A percentile compares a stretch with the other conserved stretches of the same genome.
These are phyloP conservation scores for Penicillium concentricum DNA, from an alignment of 2,329 filamentous ascomycete genomes.

Conservation along the genomic window DNA sequence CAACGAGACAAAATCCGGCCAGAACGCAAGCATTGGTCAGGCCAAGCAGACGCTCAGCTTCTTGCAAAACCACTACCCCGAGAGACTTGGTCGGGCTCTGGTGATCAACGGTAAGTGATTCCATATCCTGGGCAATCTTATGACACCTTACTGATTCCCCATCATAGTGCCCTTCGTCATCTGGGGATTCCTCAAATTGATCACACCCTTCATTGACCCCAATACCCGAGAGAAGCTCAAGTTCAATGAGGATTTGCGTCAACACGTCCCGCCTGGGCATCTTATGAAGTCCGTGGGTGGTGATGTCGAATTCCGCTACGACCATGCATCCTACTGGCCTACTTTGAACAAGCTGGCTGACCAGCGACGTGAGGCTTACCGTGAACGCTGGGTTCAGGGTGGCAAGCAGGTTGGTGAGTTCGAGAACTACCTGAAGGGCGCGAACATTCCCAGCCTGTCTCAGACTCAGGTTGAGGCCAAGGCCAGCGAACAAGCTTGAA, in stretches of 20 bases:
- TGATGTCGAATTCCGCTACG: slow-evolving; percentile 84
- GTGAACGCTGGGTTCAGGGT: slow-evolving; percentile 71
- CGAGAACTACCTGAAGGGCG: slow-evolving; percentile 85
- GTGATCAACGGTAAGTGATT: slow-evolving; percentile 74
- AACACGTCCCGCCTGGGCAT: slow-evolving; percentile 78
- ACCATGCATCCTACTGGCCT: slow-evolving; percentile 87
- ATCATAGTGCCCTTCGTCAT: slow-evolving; percentile 80
- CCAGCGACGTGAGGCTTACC: slow-evolving; percentile 61
- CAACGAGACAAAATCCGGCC: slow-evolving; percentile 71
- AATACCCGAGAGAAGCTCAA: slow-evolving; percentile 91
- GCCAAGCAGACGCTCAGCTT: slow-evolving; percentile 85
- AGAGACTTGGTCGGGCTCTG: slow-evolving; percentile 82
- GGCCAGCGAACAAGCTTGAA: slow-evolving; percentile 7
- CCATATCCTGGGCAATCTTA: background rate
- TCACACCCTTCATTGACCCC: slow-evolving; percentile 95
- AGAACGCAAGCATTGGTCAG: slow-evolving; percentile 73
- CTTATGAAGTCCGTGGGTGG: slow-evolving; percentile 78
- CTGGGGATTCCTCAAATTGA: slow-evolving; percentile 91
- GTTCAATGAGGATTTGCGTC: slow-evolving; percentile 88
- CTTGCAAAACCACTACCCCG: slow-evolving; percentile 92
- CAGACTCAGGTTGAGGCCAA: slow-evolving; percentile 25
- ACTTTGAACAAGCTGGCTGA: slow-evolving; percentile 71
- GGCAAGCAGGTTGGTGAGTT: slow-evolving; percentile 82
- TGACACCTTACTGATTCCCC: slow-evolving; percentile 1
- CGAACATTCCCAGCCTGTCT: slow-evolving; percentile 41